Evolutionary conservation across 1,284 basidiomycete genomes (phyloP).

Genomic region (Cystobasidium slooffiae): DNA sequence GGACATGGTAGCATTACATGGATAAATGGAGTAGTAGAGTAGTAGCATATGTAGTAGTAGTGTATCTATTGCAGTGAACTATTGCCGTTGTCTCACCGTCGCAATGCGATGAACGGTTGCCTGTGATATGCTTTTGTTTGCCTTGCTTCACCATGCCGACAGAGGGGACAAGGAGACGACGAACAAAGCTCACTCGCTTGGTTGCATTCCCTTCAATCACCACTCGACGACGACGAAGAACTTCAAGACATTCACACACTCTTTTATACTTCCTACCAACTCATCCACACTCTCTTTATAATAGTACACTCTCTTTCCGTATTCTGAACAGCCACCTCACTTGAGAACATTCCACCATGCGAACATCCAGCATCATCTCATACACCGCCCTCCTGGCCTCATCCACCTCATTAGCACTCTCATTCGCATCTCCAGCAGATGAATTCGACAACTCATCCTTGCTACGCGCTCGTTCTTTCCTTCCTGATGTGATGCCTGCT

Average conservation of each 20-base stretch:
- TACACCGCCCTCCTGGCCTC: slow-evolving; percentile 23
- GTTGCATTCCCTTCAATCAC: background rate
- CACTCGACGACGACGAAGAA: background rate
- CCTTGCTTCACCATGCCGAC: background rate
- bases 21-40: background rate
- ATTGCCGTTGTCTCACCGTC: too few species aligned
- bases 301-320: background rate
- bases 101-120: background rate
- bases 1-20: background rate
- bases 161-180: background rate
- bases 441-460: slow-evolving; percentile 21
- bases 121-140: background rate
- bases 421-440: slow-evolving; percentile 2
- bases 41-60: background rate
- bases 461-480: slow-evolving; percentile 24
- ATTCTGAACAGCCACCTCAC: background rate
- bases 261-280: background rate
- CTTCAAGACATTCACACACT: background rate
- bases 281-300: background rate
- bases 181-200: background rate
- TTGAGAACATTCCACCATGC: slow-evolving; percentile 7
- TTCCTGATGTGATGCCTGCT: slow-evolving; percentile 18
- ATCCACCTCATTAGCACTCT: slow-evolving; percentile 4
- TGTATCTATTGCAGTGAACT: too few species aligned
- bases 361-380: slow-evolving; percentile 21